Base-by-base conservation (phyloP, 192 early-diverging fungal genomes). In the Coemansia sp. region DNA sequence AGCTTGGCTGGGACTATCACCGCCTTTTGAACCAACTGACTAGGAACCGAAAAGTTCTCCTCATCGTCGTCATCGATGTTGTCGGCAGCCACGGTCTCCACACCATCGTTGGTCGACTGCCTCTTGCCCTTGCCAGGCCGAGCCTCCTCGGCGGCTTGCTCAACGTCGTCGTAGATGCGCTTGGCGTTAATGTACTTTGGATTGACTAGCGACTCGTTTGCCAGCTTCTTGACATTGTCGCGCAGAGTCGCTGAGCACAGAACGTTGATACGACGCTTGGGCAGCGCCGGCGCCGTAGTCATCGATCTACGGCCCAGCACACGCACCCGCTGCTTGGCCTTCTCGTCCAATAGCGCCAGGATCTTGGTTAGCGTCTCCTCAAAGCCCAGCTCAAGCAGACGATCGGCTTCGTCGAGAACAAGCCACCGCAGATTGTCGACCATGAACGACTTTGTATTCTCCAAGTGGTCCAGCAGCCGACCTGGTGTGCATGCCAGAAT, bases 401-500 rank as follows among this genome's bases (percentile, higher is more conserved):
- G 87, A 86, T 99, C 98, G 10, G 96, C 98, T 80, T 99, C 98
- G 80, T 99, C 98, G 27, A 99, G 82, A 3, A 99, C 94, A 29
- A 99, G 72, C 98, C 98, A 99, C 45, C 92, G 85, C 69, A 99
- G 74, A 77, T 95, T 89, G 50, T 90, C 86, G 5, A 94, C 82
- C 11, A 89, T 77, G 74, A 99, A 97, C 25, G 93, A 87, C 86
- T 88, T 82, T 37, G 94, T 95, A 70, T 88, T 93, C 70, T 92
- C 87, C 57, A 95, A 64, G 69, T 95, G 94, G 68, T 94, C 93
- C 72, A 95, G 84, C 15, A 99, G 80, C 42, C 98, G 89, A n/a
- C 98, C 98, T 21, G 98, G 98, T 4, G 98, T 99, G 50, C 90
- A 89, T 14, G 97, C 93, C 32, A 99, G 85, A 37, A 99, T 88